Evolutionary conservation across 306 rosid genomes (phyloP).

Genomic region (Lathyrus aphaca): DNA sequence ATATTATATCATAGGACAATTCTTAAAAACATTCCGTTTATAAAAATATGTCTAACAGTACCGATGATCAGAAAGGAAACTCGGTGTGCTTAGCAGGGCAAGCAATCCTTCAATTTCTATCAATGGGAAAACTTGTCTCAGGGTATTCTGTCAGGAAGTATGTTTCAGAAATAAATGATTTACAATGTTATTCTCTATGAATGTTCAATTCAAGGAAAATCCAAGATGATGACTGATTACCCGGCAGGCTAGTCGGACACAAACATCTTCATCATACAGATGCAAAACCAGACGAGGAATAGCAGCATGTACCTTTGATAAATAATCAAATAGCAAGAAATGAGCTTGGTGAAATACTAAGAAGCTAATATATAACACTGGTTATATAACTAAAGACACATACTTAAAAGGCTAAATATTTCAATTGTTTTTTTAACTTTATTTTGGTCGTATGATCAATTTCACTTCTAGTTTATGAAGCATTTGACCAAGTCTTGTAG

Average conservation of each 20-base stretch:
- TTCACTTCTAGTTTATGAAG: too few relatives aligned
- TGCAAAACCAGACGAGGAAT: constrained; percentile 92
- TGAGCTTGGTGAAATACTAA: constrained; percentile 32
- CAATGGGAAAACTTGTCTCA: constrained; percentile 68
- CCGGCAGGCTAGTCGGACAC: constrained; percentile 93
- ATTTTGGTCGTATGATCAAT: too few relatives aligned
- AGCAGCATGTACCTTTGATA: constrained; percentile 74
- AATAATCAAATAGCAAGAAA: constrained; percentile 25
- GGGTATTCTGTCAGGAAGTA: constrained; percentile 57
- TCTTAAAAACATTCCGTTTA: constrained; percentile 4
- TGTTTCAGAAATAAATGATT: constrained; percentile 18
- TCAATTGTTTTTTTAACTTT: too few relatives aligned
- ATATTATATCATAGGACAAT: constrained; percentile 17
- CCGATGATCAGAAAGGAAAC: constrained; percentile 91
- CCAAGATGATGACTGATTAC: constrained; percentile 53
- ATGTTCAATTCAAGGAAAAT: constrained; percentile 31
- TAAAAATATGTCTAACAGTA: constrained; percentile 40
- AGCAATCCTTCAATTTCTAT: constrained; percentile 69
- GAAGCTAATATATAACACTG: constrained; percentile 21
- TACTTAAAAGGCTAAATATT: too few relatives aligned
- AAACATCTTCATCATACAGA: constrained; percentile 73
- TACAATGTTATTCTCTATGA: constrained; percentile 34
- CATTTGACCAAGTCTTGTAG: too few relatives aligned
- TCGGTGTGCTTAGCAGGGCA: constrained; percentile 56
- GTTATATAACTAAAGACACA: neutral